These are phyloP conservation scores for Vanrija sp. DNA, from an alignment of 1,284 basidiomycete species.

Conservation along the genomic window DNA sequence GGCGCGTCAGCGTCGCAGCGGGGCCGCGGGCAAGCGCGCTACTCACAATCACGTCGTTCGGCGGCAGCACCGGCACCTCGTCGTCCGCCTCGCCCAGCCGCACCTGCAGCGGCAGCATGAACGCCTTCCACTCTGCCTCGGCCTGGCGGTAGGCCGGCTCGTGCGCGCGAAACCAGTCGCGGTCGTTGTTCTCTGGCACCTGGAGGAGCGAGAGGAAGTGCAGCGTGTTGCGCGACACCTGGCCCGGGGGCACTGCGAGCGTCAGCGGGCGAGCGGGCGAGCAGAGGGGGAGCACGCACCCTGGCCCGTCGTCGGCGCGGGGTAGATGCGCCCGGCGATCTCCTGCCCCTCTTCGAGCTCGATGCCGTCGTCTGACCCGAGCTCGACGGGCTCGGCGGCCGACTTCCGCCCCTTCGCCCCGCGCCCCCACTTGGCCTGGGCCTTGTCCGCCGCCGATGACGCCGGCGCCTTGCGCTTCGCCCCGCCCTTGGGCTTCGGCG, in stretches of 20 bases:
- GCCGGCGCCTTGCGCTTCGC: neutral
- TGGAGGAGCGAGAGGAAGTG: slow-evolving; percentile 68
- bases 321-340: slow-evolving; percentile 48
- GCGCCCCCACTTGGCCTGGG: slow-evolving; percentile 1
- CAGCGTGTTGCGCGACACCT: slow-evolving; percentile 77
- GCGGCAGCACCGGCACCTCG: slow-evolving; percentile 75
- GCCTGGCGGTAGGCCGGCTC: slow-evolving; percentile 77
- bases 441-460: slow-evolving; percentile 4
- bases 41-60: slow-evolving; percentile 76
- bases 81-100: slow-evolving; percentile 67
- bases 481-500: slow-evolving; percentile 8
- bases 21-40: neutral
- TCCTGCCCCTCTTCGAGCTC: slow-evolving; percentile 35
- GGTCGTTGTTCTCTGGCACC: slow-evolving; percentile 74
- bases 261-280: neutral
- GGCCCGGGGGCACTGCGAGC: slow-evolving; percentile 68
- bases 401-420: neutral
- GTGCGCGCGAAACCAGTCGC: slow-evolving; percentile 63
- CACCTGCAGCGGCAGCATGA: slow-evolving; percentile 65
- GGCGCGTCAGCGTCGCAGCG: neutral
- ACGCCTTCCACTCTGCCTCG: slow-evolving; percentile 82
- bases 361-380: slow-evolving; percentile 21
- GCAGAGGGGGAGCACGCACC: slow-evolving; percentile 54
- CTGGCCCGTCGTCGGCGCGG: slow-evolving; percentile 71
- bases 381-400: slow-evolving; percentile 22